A percentile compares a stretch with the other conserved stretches of the same genome.
phyloP scores from a whole-genome alignment of 176 grass and related monocot species.

The Aegilops tauschii region DNA sequence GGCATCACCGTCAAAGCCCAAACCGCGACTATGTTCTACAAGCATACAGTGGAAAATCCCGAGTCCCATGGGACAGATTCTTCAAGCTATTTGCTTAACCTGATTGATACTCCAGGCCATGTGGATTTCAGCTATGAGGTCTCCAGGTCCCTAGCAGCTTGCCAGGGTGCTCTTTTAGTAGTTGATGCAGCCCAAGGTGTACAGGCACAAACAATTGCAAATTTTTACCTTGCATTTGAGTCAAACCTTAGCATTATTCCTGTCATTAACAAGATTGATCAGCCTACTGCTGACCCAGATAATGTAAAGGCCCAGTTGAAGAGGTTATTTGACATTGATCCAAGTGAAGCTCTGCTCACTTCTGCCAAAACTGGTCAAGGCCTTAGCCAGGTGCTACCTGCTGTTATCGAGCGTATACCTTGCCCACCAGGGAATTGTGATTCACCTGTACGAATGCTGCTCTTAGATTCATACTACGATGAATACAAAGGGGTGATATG shows the following conservation, averaged over 20 bases:
- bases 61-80: constrained; percentile 9
- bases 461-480: constrained; percentile 97
- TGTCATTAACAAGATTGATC: constrained; percentile 98
- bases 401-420: constrained; percentile 81
- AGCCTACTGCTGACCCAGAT: constrained; percentile 92
- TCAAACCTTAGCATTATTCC: constrained; percentile 81
- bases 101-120: constrained; percentile 94
- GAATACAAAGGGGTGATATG: constrained; percentile 99
- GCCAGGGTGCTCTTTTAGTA: constrained; percentile 93
- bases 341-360: constrained; percentile 80
- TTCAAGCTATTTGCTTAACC: constrained; percentile 75
- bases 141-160: constrained; percentile 90
- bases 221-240: constrained; percentile 95
- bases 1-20: constrained; percentile 98
- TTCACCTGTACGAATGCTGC: constrained; percentile 83
- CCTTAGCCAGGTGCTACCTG: constrained; percentile 72
- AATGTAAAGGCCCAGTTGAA: constrained; percentile 87
- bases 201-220: constrained; percentile 96
- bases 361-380: constrained; percentile 96
- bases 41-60: constrained; percentile 7
- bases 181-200: constrained; percentile 99
- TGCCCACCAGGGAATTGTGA: constrained; percentile 70
- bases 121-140: constrained; percentile 99
- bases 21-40: constrained; percentile 97
- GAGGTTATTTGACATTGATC: constrained; percentile 86